Evolutionary conservation across 306 rosid species (phyloP).

Genomic region (Gillenia trifoliata): DNA sequence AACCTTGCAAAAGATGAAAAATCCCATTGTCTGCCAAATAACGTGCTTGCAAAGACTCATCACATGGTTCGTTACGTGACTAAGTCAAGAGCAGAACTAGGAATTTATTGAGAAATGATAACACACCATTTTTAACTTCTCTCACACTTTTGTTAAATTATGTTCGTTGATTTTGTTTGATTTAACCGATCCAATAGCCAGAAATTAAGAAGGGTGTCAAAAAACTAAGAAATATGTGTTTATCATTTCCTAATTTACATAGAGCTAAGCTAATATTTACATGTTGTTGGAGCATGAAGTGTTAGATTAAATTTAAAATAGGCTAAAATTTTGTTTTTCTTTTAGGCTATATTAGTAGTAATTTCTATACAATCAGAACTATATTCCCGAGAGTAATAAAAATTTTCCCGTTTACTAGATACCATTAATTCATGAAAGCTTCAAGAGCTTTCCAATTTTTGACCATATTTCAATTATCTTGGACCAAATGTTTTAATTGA

Average conservation of each 20-base stretch:
- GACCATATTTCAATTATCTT: background rate
- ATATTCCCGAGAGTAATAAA: too few species aligned
- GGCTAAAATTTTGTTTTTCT: too few species aligned
- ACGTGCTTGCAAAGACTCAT: background rate
- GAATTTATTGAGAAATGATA: background rate
- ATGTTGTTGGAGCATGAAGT: too few species aligned
- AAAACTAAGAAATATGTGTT: background rate
- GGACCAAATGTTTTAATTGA: background rate
- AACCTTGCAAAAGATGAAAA: background rate
- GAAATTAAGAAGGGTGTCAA: too few species aligned
- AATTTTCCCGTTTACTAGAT: background rate
- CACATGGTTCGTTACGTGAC: too few species aligned
- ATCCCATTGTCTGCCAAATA: background rate
- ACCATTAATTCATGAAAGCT: background rate
- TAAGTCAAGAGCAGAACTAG: background rate
- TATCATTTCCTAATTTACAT: background rate
- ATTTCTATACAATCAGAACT: background rate
- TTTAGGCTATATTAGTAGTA: too few species aligned
- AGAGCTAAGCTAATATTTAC: background rate
- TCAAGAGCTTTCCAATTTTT: background rate
- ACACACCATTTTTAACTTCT: too few species aligned
- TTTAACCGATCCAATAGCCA: too few species aligned
- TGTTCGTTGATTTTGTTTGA: too few species aligned
- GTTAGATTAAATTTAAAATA: too few species aligned
- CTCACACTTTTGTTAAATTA: too few species aligned